phyloP scores from a whole-genome alignment of 345 rosid species.

The Populus alba region DNA sequence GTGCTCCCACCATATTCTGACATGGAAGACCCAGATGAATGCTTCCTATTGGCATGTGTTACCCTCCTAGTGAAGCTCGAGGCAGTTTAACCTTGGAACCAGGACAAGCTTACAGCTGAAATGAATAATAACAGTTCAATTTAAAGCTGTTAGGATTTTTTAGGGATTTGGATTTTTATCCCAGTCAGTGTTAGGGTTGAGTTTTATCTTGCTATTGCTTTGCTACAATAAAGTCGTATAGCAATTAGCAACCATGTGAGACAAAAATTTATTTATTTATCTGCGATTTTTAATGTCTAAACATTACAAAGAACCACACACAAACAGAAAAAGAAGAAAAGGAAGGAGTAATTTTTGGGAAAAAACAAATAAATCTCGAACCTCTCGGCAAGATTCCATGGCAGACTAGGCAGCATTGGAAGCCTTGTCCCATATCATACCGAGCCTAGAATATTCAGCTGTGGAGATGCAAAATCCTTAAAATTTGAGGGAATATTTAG shows the following conservation, averaged over 20 bases:
- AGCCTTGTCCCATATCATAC: slow-evolving; percentile 7
- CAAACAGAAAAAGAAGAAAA: too few relatives aligned
- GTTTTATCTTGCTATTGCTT: too few relatives aligned
- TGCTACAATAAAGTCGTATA: too few relatives aligned
- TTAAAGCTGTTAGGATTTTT: too few relatives aligned
- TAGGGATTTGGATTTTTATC: too few relatives aligned
- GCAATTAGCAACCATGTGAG: too few relatives aligned
- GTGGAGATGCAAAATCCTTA: neutral
- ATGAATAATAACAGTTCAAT: too few relatives aligned
- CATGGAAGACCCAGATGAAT: neutral
- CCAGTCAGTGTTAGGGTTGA: too few relatives aligned
- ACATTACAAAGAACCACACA: neutral
- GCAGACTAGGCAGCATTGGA: slow-evolving; percentile 20
- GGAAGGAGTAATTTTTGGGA: too few relatives aligned
- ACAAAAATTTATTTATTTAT: too few relatives aligned
- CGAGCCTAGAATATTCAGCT: too few relatives aligned
- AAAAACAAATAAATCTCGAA: neutral
- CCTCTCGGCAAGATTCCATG: slow-evolving; percentile 31
- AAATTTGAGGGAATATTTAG: neutral
- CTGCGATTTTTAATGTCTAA: neutral
- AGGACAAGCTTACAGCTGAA: neutral
- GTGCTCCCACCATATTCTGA: neutral
- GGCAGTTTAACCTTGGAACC: neutral
- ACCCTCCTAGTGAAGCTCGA: too few relatives aligned
- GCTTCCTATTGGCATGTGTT: neutral